Percentiles rank a stretch among this genome's conserved stretches.
Conservation (phyloP, 176 grass and related monocot species). For the Paspalum notatum region DNA sequence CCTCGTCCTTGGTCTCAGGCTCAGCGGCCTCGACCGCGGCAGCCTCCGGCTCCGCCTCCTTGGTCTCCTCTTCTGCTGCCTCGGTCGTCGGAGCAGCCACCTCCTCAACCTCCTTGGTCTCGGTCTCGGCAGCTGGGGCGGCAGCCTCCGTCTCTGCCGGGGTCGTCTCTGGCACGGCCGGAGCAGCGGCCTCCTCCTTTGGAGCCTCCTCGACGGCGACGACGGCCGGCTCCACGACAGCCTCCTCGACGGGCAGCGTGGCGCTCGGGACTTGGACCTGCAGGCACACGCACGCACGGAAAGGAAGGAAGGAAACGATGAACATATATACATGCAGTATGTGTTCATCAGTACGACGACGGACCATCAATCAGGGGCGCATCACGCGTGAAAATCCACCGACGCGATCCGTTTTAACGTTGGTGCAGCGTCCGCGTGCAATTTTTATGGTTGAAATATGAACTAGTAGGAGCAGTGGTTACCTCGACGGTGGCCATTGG, state of each 20-base stretch:
- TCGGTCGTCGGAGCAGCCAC: background rate
- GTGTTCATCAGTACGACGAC: background rate
- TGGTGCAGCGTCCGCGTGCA: background rate
- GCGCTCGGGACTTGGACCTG: slow-evolving; percentile 54
- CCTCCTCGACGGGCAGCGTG: slow-evolving; percentile 51
- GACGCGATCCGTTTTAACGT: background rate
- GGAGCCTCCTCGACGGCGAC: slow-evolving; percentile 27
- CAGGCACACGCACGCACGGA: background rate
- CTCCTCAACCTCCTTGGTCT: background rate
- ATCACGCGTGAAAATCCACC: background rate
- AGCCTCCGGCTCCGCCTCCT: slow-evolving; percentile 1
- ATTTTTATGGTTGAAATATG: background rate
- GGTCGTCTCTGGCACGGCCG: slow-evolving; percentile 13
- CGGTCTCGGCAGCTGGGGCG: background rate
- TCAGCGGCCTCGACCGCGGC: background rate
- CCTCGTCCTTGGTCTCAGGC: slow-evolving; percentile 16
- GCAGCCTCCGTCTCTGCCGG: background rate
- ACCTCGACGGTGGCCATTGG: slow-evolving; percentile 75
- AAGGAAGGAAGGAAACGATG: background rate
- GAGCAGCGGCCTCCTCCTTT: slow-evolving; percentile 29
- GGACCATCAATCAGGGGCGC: background rate
- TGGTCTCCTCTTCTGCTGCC: slow-evolving; percentile 1
- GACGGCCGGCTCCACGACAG: slow-evolving; percentile 22
- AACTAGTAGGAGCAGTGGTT: background rate
- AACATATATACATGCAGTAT: background rate